A percentile compares a stretch with the other conserved stretches of the same genome.
These are phyloP conservation scores for Amaranthus cruentus DNA, from an alignment of 148 eudicot genomes.

Conservation along the genomic window DNA sequence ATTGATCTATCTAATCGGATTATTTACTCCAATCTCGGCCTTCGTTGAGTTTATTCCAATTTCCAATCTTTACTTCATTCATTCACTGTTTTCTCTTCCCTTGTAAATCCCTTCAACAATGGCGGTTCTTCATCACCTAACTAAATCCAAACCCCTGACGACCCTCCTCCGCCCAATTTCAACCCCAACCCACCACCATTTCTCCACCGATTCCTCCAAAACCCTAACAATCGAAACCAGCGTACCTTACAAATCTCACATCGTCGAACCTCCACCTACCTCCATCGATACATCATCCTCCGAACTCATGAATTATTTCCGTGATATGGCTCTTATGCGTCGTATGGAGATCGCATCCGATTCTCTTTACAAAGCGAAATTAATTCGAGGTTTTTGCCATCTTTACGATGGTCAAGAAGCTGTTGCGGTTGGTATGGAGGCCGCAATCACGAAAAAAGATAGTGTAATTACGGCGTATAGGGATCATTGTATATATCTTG, in stretches of 20 bases:
- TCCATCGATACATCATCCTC: slow-evolving; percentile 47
- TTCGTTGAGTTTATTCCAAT: neutral
- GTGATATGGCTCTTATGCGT: slow-evolving; percentile 68
- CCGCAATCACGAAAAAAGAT: slow-evolving; percentile 71
- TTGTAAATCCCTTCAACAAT: neutral
- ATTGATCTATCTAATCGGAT: too few relatives aligned
- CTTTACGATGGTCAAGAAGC: slow-evolving; percentile 97
- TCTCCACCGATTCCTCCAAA: slow-evolving; percentile 35
- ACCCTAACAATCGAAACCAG: slow-evolving; percentile 71
- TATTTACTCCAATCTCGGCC: too few relatives aligned
- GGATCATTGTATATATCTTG: slow-evolving; percentile 75
- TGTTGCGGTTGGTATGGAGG: slow-evolving; percentile 87
- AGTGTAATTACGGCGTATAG: slow-evolving; percentile 78
- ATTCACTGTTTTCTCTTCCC: neutral
- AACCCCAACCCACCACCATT: slow-evolving; percentile 4
- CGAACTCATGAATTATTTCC: slow-evolving; percentile 72
- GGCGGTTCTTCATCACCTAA: slow-evolving; percentile 29
- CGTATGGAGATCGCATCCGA: slow-evolving; percentile 98
- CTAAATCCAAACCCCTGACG: slow-evolving; percentile 16
- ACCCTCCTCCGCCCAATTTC: slow-evolving; percentile 22
- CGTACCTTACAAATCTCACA: slow-evolving; percentile 76
- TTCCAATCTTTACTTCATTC: neutral
- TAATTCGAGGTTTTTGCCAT: slow-evolving; percentile 90
- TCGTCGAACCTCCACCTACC: slow-evolving; percentile 62
- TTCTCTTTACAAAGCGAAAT: slow-evolving; percentile 81